Evolutionary conservation across 306 rosid species (phyloP), one percentile per base, ranked within the genome.

Genomic region (Purshia tridentata): DNA sequence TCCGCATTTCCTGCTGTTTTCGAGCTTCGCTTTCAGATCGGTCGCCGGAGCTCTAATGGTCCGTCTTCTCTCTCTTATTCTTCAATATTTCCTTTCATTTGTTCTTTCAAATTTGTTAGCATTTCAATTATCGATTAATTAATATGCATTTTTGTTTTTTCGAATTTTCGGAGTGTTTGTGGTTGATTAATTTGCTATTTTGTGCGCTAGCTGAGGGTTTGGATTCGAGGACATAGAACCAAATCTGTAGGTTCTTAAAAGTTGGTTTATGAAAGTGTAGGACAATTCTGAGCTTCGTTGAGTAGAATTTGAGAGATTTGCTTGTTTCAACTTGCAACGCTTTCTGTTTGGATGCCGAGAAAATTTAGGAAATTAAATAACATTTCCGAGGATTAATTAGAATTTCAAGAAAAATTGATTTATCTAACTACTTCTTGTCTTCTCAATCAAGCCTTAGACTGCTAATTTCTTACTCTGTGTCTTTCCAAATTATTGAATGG

Each of bases 321-420:
- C 23, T 20, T 8, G 45, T 20, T 54, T 63, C 16, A 39, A 52
- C 63, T 73, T 69, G 35, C 10, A 47, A 49, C 46, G 4, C 42
- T 59, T 60, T 51, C 22, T 72, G 58, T 72, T 20, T 66, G 29
- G 9, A 10, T 46, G 59, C 6, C 60, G 12, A 37, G 37, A 72
- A 74, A 45, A 23, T 71, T 39, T 18, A 65, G 63, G 57, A 42
- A 19, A 58, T 2, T 39, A 42, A 5, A 12, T 40, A 41, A 50
- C 46, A 72, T 20, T 23, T 58, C 42, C 64, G 35, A 6, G 40
- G 16, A 22, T 13, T 53, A 19, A 19, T 62, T 65, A 10, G 6
- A 20, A 7, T 4, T 48, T 29, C 23, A 67, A 7, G 35, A 37
- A 0, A 29, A 57, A 4, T 11, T 15, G 9, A 8, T 41, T 40